A percentile compares a stretch with the other conserved stretches of the same genome.
phyloP scores from a whole-genome alignment of 2,329 filamentous ascomycete genomes.

The Hyphodiscus sp. region DNA sequence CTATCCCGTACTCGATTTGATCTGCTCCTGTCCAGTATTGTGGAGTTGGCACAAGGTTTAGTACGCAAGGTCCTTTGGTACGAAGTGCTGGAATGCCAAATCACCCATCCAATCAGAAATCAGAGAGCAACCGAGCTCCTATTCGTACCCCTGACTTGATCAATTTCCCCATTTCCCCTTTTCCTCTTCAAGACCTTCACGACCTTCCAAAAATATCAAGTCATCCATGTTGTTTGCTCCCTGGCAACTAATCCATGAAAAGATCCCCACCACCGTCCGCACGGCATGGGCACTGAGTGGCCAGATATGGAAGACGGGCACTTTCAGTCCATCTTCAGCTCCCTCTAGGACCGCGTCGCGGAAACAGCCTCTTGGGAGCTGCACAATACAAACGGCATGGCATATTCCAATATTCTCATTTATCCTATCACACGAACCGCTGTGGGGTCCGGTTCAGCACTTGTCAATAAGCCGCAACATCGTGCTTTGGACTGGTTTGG shows the following conservation, averaged over 20 bases:
- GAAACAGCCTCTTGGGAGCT: not conserved
- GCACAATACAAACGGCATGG: not conserved
- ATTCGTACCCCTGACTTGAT: not conserved
- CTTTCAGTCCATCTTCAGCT: not conserved
- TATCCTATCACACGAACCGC: not conserved
- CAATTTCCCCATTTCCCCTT: not conserved
- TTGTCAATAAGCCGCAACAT: not conserved
- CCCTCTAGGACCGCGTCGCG: not conserved
- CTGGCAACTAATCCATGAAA: not conserved
- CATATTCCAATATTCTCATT: not conserved
- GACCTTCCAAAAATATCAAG: not conserved
- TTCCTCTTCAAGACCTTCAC: no score
- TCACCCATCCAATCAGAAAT: not conserved
- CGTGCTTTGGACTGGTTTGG: not conserved
- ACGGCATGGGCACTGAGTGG: not conserved
- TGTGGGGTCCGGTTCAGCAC: not conserved
- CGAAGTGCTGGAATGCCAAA: not conserved
- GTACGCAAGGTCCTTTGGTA: not conserved
- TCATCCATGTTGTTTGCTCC: not conserved
- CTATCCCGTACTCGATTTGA: no score
- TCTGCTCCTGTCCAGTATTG: no score
- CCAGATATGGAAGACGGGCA: not conserved
- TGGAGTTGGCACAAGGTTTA: not conserved
- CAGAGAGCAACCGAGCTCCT: not conserved
- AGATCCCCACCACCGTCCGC: not conserved